These are phyloP conservation scores for Metschnikowia similis DNA, from an alignment of 805 yeast genomes.

Conservation along the genomic window DNA sequence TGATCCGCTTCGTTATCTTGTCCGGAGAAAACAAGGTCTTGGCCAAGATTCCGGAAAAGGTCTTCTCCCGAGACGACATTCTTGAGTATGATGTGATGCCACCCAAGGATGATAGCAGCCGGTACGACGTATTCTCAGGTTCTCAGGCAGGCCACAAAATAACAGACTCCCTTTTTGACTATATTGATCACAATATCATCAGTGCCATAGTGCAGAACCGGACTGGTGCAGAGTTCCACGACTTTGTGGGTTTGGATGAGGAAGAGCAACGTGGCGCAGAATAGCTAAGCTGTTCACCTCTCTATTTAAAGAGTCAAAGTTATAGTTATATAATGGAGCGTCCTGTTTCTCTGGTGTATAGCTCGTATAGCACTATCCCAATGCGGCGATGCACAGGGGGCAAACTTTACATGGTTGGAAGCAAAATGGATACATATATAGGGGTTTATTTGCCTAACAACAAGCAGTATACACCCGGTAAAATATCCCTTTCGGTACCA, in stretches of 20 bases:
- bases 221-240: conserved; percentile 22
- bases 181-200: conserved; percentile 45
- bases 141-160: conserved; percentile 13
- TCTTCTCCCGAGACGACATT: conserved; percentile 60
- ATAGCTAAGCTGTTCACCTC: background rate
- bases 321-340: too few species aligned
- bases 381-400: too few species aligned
- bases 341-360: too few species aligned
- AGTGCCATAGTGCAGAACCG: conserved; percentile 39
- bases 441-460: too few species aligned
- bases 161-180: conserved; percentile 34
- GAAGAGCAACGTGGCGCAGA: background rate
- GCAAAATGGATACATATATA: too few species aligned
- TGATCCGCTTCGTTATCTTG: conserved; percentile 62
- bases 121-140: conserved; percentile 39
- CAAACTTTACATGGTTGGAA: too few species aligned
- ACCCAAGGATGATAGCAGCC: conserved; percentile 38
- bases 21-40: conserved; percentile 68
- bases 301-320: too few species aligned
- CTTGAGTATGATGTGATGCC: conserved; percentile 73
- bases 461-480: background rate
- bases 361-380: too few species aligned
- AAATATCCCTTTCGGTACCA: background rate
- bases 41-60: conserved; percentile 60
- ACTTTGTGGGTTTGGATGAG: conserved; percentile 8